Base-by-base conservation (phyloP, 768 basidiomycete genomes). In the Amanita muscaria region DNA sequence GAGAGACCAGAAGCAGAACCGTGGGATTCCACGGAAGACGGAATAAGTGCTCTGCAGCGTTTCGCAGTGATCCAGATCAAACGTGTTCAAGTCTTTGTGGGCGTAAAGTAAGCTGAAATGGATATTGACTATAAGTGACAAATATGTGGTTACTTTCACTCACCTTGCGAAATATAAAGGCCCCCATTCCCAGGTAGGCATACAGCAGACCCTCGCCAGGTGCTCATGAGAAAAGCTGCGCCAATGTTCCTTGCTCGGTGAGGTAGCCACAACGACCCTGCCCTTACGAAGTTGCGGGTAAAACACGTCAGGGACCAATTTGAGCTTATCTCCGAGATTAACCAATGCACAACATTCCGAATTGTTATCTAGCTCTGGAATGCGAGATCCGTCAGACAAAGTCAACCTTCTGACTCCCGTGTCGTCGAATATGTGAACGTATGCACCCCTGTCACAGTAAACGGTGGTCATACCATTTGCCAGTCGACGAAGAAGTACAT, bases 11-110 rank as follows among this genome's bases (percentile, higher is more conserved):
- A n/a, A n/a, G n/a, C n/a, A n/a, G n/a, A n/a, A n/a, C n/a, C n/a
- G n/a, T n/a, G n/a, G 48, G 32, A 49, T 49, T 46, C 48, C 48
- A 35, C 22, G 35, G 30, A 49, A 49, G 12, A 35, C 24, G 27
- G 27, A 35, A 30, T 31, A 46, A 25, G 5, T 22, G 3, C 32
- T 22, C 14, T 10, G 27, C 21, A n/a, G n/a, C n/a, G n/a, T n/a
- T n/a, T n/a, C n/a, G n/a, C n/a, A n/a, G n/a, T n/a, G n/a, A n/a
- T n/a, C n/a, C n/a, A n/a, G n/a, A n/a, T n/a, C n/a, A n/a, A n/a
- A n/a, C n/a, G n/a, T n/a, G n/a, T n/a, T n/a, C n/a, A n/a, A n/a
- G n/a, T n/a, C n/a, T n/a, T n/a, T n/a, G n/a, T n/a, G n/a, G n/a
- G n/a, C n/a, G n/a, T n/a, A n/a, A n/a, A n/a, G n/a, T n/a, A n/a